These are phyloP conservation scores for Gossypium davidsonii DNA, from an alignment of 441 rosid species.

Conservation along the genomic window DNA sequence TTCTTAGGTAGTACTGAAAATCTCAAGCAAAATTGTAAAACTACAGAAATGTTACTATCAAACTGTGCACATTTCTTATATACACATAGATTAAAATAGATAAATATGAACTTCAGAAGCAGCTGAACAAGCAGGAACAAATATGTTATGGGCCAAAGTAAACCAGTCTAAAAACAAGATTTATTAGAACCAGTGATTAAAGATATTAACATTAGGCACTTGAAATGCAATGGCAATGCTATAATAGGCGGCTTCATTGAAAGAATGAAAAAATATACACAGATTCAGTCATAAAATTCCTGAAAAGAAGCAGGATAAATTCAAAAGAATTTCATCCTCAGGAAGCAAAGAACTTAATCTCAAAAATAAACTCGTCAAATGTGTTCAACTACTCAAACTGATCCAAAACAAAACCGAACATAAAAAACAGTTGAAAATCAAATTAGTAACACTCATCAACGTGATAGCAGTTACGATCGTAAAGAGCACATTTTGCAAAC, in stretches of 20 bases:
- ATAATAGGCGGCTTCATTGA: neutral
- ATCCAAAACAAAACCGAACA: neutral
- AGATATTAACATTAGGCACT: neutral
- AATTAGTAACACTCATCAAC: neutral
- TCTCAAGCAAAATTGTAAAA: constrained; percentile 21
- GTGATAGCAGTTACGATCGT: neutral
- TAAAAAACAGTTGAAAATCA: neutral
- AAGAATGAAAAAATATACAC: neutral
- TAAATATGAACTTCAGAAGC: neutral
- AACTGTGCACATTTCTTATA: neutral
- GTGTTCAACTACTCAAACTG: neutral
- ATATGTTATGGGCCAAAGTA: neutral
- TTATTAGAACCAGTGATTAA: neutral
- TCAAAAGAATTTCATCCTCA: neutral
- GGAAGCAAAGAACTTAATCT: neutral
- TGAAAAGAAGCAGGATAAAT: neutral
- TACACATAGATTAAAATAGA: neutral
- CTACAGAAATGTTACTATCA: constrained; percentile 6
- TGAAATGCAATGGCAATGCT: neutral
- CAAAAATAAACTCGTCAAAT: neutral
- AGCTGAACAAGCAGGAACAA: neutral
- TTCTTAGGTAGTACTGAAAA: constrained; percentile 75
- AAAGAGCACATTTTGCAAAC: neutral
- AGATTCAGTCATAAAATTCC: neutral
- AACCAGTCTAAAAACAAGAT: neutral